Evolutionary conservation across 2,329 filamentous ascomycete species (phyloP), one percentile per base, ranked within the genome.

Genomic region (Aspergillus brasiliensis): DNA sequence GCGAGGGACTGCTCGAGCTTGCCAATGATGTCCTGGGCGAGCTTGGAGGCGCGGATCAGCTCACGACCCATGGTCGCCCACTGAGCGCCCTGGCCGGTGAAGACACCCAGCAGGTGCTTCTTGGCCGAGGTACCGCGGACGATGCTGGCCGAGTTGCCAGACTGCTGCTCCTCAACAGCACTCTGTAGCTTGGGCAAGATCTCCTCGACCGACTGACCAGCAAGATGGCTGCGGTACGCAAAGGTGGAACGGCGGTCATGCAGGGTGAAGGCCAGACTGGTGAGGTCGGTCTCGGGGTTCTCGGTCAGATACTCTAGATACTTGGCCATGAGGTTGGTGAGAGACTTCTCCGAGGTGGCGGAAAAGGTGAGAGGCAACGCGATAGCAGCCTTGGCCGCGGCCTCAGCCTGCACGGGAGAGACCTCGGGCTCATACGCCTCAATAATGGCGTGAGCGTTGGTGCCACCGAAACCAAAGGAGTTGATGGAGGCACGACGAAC

Each of bases 401-500:
- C 13, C 25, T 21, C 2, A 21, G 27, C 28, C 28, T 51, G 13
- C 11, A 42, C 17, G n/a, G 40, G 23, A 11, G 31, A 11, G 40
- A 19, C 28, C 21, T 17, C 11, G 5, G 49, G 28, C 28, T 52
- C 23, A 6, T 38, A 53, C 37, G 17, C 34, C 56, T 81, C 77
- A 21, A 81, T 53, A 23, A 81, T 73, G 2, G 59, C 63, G 54
- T 75, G 70, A 5, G 67, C 69, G 62, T 75, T 75, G 8, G 71
- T 68, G 15, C 73, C 73, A 21, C 72, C 73, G 44, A 68, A 70
- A 1, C 56, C 46, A 58, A 82, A 82, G 10, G 75, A 75, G 58
- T 79, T 81, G 1, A 82, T 71, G 27, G 77, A 77, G 11, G 76
- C 77, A 44, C 76, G 56, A 31, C 59, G 59, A 15, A 53, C 60